These are phyloP conservation scores for Microcos paniculata DNA, from an alignment of 345 rosid species.

Conservation along the genomic window DNA sequence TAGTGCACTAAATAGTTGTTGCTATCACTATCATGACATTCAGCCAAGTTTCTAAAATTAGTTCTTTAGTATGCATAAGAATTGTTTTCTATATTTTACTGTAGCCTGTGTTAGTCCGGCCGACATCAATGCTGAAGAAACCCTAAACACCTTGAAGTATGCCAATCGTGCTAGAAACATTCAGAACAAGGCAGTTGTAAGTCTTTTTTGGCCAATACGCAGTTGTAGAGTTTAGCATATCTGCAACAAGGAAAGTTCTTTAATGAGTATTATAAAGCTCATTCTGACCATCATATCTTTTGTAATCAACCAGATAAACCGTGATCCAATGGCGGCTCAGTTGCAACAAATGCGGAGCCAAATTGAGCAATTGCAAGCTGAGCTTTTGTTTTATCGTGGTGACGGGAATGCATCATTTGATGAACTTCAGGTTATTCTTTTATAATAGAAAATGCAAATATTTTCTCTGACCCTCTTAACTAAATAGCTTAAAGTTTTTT, in stretches of 20 bases:
- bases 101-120: slow-evolving; percentile 99
- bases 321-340: slow-evolving; percentile 83
- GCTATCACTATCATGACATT: background rate
- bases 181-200: slow-evolving; percentile 92
- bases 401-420: slow-evolving; percentile 66
- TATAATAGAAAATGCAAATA: background rate
- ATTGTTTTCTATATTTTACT: slow-evolving; percentile 15
- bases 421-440: slow-evolving; percentile 72
- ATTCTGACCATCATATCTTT: background rate
- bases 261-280: background rate
- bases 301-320: slow-evolving; percentile 58
- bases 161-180: slow-evolving; percentile 99
- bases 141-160: slow-evolving; percentile 88
- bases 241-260: background rate
- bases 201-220: slow-evolving; percentile 11
- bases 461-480: background rate
- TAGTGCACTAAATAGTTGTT: background rate
- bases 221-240: background rate
- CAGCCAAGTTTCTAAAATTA: background rate
- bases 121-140: slow-evolving; percentile 97
- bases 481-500: slow-evolving; percentile 17
- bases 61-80: background rate
- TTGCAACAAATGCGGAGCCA: slow-evolving; percentile 88
- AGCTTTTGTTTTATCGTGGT: slow-evolving; percentile 77
- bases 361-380: slow-evolving; percentile 92